phyloP scores from a whole-genome alignment of 176 grass and related monocot genomes.

The Carex cristatella region DNA sequence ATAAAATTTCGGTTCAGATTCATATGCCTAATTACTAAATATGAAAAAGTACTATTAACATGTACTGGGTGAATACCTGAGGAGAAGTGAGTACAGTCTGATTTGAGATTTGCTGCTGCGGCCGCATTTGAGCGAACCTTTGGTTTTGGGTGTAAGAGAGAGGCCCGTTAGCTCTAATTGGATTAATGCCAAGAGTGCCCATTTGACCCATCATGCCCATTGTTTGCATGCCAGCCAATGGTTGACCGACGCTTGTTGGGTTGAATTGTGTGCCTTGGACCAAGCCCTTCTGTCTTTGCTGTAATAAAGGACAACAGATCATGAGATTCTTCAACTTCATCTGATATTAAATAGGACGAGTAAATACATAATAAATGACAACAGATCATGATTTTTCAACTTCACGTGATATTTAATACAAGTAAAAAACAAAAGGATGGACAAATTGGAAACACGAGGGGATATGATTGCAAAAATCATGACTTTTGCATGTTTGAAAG shows the following conservation, averaged over 20 bases:
- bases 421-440: background rate
- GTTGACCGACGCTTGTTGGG: slow-evolving; percentile 52
- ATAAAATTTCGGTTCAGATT: background rate
- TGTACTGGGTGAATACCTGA: slow-evolving; percentile 41
- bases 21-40: background rate
- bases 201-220: slow-evolving; percentile 73
- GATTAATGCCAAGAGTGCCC: slow-evolving; percentile 52
- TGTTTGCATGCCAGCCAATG: slow-evolving; percentile 80
- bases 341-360: background rate
- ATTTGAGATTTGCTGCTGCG: slow-evolving; percentile 51
- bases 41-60: slow-evolving; percentile 20
- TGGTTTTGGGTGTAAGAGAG: slow-evolving; percentile 67
- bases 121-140: slow-evolving; percentile 70
- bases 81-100: slow-evolving; percentile 63
- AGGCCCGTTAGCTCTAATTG: slow-evolving; percentile 80
- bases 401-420: background rate
- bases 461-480: background rate
- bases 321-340: background rate
- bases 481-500: background rate
- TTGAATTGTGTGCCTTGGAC: slow-evolving; percentile 68
- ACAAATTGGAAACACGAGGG: background rate
- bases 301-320: slow-evolving; percentile 27
- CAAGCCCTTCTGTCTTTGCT: slow-evolving; percentile 84
- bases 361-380: slow-evolving; percentile 19
- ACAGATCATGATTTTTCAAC: background rate